phyloP scores from a whole-genome alignment of 768 basidiomycete genomes.

The Psilocybe subaeruginosa region DNA sequence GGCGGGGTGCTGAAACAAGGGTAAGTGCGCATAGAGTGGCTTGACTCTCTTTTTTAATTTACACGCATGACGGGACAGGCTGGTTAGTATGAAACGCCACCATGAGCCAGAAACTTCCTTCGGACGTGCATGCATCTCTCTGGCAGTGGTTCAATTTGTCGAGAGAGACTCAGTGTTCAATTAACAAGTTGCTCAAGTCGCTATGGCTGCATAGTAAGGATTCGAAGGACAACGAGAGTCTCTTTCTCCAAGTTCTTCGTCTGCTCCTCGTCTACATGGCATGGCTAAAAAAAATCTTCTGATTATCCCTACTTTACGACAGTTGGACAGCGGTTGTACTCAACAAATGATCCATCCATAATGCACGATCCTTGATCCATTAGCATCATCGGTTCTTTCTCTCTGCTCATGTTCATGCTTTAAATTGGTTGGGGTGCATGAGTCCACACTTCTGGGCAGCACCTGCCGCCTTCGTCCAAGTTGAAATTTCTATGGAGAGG shows the following conservation, averaged over 20 bases:
- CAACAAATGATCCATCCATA: too few species aligned
- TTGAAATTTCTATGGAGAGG: neutral
- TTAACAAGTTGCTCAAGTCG: neutral
- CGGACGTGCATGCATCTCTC: neutral
- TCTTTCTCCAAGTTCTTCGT: neutral
- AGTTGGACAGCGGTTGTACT: neutral
- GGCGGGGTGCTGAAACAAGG: conserved; percentile 10
- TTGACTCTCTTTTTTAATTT: conserved; percentile 1
- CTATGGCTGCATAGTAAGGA: neutral
- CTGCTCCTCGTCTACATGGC: neutral
- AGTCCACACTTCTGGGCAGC: neutral
- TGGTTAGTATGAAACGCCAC: conserved; percentile 8
- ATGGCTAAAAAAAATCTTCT: too few species aligned
- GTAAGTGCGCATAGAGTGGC: conserved; percentile 3
- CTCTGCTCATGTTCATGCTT: neutral
- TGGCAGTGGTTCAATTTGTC: too few species aligned
- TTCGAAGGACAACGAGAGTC: neutral
- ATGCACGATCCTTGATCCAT: too few species aligned
- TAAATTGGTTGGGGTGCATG: neutral
- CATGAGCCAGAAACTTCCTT: neutral
- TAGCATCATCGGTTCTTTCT: too few species aligned
- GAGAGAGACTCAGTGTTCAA: too few species aligned
- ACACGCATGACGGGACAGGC: neutral
- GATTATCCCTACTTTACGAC: neutral
- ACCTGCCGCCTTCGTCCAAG: neutral